phyloP scores from a whole-genome alignment of 2,329 filamentous ascomycete genomes.

The Clonostachys byssicola region DNA sequence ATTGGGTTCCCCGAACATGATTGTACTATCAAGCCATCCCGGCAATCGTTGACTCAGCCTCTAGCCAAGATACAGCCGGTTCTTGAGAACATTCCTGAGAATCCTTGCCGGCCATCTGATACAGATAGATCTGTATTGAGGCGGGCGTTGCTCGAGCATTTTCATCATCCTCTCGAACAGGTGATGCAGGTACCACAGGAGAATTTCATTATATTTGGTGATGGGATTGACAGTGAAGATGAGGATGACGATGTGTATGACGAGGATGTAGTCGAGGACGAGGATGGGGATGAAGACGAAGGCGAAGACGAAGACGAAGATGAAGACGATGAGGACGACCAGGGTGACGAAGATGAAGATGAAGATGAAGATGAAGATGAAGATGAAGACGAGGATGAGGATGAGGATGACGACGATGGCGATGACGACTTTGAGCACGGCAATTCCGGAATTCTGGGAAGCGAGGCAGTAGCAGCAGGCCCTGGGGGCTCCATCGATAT shows the following conservation, averaged over 20 bases:
- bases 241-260: constrained; percentile 9
- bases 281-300: constrained; percentile 1
- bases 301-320: background rate
- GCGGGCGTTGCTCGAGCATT: no score
- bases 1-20: constrained; percentile 17
- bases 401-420: background rate
- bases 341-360: background rate
- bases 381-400: background rate
- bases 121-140: no score
- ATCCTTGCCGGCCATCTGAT: constrained; percentile 15
- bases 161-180: no score
- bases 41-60: background rate
- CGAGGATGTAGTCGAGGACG: constrained; percentile 8
- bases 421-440: background rate
- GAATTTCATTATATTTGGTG: background rate
- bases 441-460: background rate
- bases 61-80: constrained; percentile 13
- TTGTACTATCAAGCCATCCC: background rate
- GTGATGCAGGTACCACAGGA: no score
- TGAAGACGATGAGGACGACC: background rate
- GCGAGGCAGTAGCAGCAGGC: no score
- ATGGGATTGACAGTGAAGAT: constrained; percentile 8
- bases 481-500: no score
- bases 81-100: constrained; percentile 17
- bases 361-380: background rate